phyloP scores from a whole-genome alignment of 495 filamentous ascomycete species.

The Evernia prunastri region DNA sequence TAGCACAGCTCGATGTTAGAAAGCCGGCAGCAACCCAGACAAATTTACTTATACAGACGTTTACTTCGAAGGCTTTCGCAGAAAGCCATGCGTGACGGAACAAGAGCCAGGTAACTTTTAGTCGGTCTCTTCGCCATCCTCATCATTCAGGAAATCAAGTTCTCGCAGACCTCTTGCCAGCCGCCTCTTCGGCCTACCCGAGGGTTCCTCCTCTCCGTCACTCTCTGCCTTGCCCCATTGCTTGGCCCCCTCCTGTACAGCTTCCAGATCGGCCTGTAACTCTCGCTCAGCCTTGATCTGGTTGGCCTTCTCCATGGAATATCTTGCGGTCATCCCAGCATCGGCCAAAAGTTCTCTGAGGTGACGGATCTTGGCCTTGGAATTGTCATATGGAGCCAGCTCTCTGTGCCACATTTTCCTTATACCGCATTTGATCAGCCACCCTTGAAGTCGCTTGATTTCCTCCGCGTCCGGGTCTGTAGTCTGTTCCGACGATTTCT shows the following conservation, averaged over 20 bases:
- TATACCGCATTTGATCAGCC: conserved; percentile 85
- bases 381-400: conserved; percentile 65
- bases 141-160: conserved; percentile 49
- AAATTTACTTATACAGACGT: not conserved
- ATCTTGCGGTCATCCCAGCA: conserved; percentile 80
- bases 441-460: conserved; percentile 85
- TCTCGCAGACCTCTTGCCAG: conserved; percentile 41
- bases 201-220: conserved; percentile 40
- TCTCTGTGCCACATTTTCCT: conserved; percentile 88
- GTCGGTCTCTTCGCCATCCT: conserved; percentile 48
- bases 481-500: conserved; percentile 31
- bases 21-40: not conserved
- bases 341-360: conserved; percentile 71
- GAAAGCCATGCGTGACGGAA: not conserved
- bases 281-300: conserved; percentile 83
- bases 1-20: not conserved
- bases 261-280: conserved; percentile 71
- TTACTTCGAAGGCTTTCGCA: not conserved
- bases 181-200: conserved; percentile 34
- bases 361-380: conserved; percentile 75
- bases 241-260: conserved; percentile 69
- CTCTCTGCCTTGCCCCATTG: conserved; percentile 59
- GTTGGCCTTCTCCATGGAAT: conserved; percentile 72
- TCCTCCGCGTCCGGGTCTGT: conserved; percentile 62
- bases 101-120: conserved; percentile 27